phyloP scores from a whole-genome alignment of 2,329 filamentous ascomycete genomes.

The Blastomyces silverae region DNA sequence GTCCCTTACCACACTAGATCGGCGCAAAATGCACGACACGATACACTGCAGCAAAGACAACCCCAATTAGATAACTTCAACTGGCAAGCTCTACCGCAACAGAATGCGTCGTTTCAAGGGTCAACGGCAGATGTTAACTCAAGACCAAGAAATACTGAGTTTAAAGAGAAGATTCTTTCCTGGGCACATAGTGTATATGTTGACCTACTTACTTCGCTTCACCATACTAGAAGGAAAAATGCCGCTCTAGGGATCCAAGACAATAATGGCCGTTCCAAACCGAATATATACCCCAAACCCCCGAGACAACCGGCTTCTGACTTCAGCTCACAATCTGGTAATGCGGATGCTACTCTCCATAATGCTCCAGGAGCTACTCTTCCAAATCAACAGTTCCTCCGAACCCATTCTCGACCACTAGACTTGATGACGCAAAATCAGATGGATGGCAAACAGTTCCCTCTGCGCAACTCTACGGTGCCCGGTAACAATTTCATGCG shows the following conservation, averaged over 20 bases:
- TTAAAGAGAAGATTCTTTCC: slow-evolving; percentile 61
- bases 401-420: slow-evolving; percentile 9
- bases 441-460: slow-evolving; percentile 18
- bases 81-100: slow-evolving; percentile 24
- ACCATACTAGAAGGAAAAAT: slow-evolving; percentile 45
- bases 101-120: slow-evolving; percentile 22
- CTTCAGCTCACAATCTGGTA: slow-evolving; percentile 18
- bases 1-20: slow-evolving; percentile 27
- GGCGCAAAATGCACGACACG: slow-evolving; percentile 14
- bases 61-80: slow-evolving; percentile 21
- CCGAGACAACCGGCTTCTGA: slow-evolving; percentile 49
- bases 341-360: slow-evolving; percentile 7
- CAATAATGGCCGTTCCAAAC: slow-evolving; percentile 43
- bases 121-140: slow-evolving; percentile 23
- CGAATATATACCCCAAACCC: slow-evolving; percentile 56
- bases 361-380: slow-evolving; percentile 11
- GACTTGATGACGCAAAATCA: slow-evolving; percentile 8
- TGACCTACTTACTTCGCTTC: slow-evolving; percentile 60
- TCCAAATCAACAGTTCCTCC: slow-evolving; percentile 16
- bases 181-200: slow-evolving; percentile 68
- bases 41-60: not conserved
- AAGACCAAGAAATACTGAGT: slow-evolving; percentile 42
- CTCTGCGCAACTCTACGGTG: slow-evolving; percentile 14
- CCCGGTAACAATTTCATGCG: slow-evolving; percentile 20
- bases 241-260: slow-evolving; percentile 44